Conservation (phyloP, 208 protist species). For the Wallacemonas rigidus region DNA sequence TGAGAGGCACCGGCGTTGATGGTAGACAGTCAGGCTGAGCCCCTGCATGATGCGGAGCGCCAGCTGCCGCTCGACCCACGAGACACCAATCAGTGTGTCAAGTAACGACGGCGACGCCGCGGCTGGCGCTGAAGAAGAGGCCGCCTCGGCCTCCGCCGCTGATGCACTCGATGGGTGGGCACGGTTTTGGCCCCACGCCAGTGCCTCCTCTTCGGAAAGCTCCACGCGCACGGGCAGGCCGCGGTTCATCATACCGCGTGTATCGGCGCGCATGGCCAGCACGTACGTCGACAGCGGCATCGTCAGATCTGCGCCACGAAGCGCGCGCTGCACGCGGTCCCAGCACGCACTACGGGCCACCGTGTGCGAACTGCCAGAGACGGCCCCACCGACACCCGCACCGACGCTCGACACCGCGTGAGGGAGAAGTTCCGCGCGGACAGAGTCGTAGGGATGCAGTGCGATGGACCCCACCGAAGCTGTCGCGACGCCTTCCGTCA, state of each 20-base stretch:
- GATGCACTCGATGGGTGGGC: too few species aligned
- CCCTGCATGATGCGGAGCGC: conserved; percentile 85
- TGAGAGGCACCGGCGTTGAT: conserved; percentile 71
- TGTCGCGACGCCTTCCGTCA: background rate
- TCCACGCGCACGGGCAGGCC: conserved; percentile 28
- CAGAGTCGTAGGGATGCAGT: conserved; percentile 56
- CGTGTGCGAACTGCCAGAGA: background rate
- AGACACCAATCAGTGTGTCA: conserved; percentile 54
- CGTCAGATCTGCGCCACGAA: conserved; percentile 42
- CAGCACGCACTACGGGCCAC: conserved; percentile 39
- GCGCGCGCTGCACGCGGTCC: conserved; percentile 65
- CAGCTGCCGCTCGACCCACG: conserved; percentile 83
- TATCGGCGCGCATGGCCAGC: conserved; percentile 15
- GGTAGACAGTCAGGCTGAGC: conserved; percentile 62
- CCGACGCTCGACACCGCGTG: background rate
- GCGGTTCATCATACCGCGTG: conserved; percentile 31
- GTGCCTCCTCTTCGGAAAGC: conserved; percentile 29
- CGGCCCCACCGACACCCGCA: background rate
- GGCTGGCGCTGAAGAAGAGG: too few species aligned
- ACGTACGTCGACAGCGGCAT: conserved; percentile 12
- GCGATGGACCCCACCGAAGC: background rate
- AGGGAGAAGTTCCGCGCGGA: conserved; percentile 56
- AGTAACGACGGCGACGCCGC: conserved; percentile 26
- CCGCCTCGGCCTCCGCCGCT: too few species aligned
- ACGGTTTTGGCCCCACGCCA: conserved; percentile 25